A percentile compares a stretch with the other conserved stretches of the same genome.
These are phyloP conservation scores for Planoprotostelium fungivorum DNA, from an alignment of 78 protist species.

Conservation along the genomic window DNA sequence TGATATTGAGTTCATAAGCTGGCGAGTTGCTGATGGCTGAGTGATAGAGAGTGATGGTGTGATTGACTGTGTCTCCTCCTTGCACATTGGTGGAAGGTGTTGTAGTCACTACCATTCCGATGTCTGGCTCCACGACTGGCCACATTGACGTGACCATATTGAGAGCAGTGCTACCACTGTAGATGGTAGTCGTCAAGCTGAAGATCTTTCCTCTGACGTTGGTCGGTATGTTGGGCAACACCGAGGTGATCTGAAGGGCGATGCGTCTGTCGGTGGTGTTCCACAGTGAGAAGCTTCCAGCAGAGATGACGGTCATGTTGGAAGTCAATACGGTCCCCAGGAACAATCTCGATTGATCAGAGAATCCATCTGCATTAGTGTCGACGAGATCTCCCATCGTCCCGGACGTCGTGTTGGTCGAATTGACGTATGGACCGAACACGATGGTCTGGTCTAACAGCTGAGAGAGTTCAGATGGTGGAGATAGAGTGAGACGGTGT, in stretches of 20 bases:
- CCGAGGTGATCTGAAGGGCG: background rate
- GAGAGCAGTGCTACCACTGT: background rate
- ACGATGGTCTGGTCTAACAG: no score
- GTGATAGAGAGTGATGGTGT: background rate
- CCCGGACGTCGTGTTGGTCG: background rate
- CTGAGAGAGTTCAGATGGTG: no score
- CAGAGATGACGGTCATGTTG: no score
- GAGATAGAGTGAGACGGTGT: no score
- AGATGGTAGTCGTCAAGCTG: background rate
- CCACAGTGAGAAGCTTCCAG: no score
- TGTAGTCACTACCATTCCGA: background rate
- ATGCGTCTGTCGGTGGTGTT: background rate
- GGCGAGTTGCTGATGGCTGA: background rate
- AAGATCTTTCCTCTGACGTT: background rate
- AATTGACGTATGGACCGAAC: background rate
- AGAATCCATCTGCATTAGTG: background rate
- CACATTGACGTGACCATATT: background rate
- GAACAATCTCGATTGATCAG: no score
- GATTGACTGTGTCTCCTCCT: background rate
- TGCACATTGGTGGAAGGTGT: background rate
- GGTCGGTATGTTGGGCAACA: background rate
- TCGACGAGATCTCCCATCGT: background rate
- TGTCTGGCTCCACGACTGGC: background rate
- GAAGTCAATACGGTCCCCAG: no score
- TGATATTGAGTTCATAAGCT: background rate